Evolutionary conservation across 495 filamentous ascomycete species (phyloP).

Genomic region (Xylaria venustula): DNA sequence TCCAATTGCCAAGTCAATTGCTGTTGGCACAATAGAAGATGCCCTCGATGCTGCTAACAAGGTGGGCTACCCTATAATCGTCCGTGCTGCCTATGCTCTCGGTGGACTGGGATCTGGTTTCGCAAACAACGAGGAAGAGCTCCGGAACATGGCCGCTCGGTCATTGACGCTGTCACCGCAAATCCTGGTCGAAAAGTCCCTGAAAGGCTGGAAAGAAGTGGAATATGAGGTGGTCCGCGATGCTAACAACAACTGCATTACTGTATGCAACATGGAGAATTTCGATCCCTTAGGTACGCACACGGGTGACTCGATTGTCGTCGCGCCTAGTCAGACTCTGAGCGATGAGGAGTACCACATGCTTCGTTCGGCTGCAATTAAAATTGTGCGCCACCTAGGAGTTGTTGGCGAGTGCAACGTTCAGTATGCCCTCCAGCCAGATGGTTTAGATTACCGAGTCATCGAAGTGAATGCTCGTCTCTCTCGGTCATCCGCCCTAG

Average conservation of each 20-base stretch:
- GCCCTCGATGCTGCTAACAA: conserved; percentile 80
- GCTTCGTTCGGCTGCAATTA: conserved; percentile 93
- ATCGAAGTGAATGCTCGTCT: conserved; percentile 98
- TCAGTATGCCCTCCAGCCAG: conserved; percentile 93
- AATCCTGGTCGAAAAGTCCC: conserved; percentile 97
- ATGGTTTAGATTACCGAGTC: conserved; percentile 92
- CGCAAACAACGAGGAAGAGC: conserved; percentile 87
- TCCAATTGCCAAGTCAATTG: conserved; percentile 92
- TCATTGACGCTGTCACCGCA: conserved; percentile 95
- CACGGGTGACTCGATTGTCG: conserved; percentile 95
- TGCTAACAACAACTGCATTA: conserved; percentile 94
- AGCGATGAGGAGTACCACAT: conserved; percentile 99
- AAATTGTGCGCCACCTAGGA: conserved; percentile 92
- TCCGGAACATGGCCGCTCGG: conserved; percentile 85
- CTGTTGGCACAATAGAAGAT: conserved; percentile 85
- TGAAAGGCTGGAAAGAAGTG: conserved; percentile 99
- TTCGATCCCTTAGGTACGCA: conserved; percentile 96
- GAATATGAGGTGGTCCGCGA: conserved; percentile 98
- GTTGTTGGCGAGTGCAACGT: conserved; percentile 98
- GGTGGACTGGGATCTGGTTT: conserved; percentile 98
- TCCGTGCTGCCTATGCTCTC: conserved; percentile 92
- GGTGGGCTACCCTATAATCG: conserved; percentile 96
- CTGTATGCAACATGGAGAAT: conserved; percentile 99
- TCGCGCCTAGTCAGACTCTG: conserved; percentile 91
- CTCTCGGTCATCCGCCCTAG: conserved; percentile 91